Conservation (phyloP, 768 basidiomycete genomes). For the Naganishia vaughanmartiniae region DNA sequence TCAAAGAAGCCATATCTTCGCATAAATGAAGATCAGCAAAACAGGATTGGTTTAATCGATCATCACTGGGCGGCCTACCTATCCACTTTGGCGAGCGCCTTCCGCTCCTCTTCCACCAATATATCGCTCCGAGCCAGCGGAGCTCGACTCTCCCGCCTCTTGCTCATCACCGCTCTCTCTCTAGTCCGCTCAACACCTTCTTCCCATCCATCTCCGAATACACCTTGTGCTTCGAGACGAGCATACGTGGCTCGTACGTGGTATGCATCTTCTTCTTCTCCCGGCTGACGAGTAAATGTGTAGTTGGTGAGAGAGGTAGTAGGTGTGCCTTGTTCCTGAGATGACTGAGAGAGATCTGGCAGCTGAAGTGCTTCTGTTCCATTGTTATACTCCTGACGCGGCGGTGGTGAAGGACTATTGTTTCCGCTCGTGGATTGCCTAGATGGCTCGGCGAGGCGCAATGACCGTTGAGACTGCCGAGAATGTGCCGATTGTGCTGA, state of each 20-base stretch:
- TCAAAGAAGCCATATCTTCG: conserved; percentile 87
- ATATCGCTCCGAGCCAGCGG: conserved; percentile 57
- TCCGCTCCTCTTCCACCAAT: conserved; percentile 69
- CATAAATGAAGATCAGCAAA: neutral
- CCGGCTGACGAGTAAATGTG: conserved; percentile 42
- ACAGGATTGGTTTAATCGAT: neutral
- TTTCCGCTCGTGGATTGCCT: neutral
- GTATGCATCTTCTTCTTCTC: conserved; percentile 52
- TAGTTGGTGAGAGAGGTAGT: neutral
- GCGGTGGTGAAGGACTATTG: neutral
- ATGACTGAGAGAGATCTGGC: neutral
- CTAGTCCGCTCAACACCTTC: conserved; percentile 92
- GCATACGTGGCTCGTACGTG: conserved; percentile 60
- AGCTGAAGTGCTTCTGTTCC: neutral
- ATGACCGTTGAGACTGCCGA: neutral
- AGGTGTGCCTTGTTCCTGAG: neutral
- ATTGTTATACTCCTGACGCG: neutral
- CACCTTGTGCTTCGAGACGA: conserved; percentile 80
- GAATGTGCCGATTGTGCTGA: neutral
- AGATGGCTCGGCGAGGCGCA: neutral
- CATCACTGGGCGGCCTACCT: conserved; percentile 59
- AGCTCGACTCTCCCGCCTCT: conserved; percentile 51
- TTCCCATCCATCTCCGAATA: conserved; percentile 89
- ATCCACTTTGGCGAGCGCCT: conserved; percentile 74
- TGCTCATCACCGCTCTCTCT: conserved; percentile 52